phyloP scores from a whole-genome alignment of 2,329 filamentous ascomycete genomes.

The Ramichloridium luteum region DNA sequence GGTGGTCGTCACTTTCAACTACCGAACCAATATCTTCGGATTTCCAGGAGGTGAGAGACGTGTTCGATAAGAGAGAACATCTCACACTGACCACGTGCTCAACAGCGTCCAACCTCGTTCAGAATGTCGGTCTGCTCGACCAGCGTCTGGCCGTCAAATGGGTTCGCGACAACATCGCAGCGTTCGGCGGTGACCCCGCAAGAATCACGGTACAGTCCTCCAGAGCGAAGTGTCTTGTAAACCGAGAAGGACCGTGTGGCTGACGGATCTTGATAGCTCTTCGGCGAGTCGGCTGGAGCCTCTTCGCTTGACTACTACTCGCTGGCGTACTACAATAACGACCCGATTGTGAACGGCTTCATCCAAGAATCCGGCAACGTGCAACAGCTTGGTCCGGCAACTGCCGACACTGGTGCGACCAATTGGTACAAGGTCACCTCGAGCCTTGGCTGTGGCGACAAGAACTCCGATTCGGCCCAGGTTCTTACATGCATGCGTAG shows the following conservation, averaged over 20 bases:
- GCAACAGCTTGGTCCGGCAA: conserved; percentile 5
- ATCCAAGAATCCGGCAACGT: conserved; percentile 27
- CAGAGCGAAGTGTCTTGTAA: too few relatives aligned
- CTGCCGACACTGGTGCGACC: conserved; percentile 18
- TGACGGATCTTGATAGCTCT: too few relatives aligned
- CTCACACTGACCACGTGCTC: too few relatives aligned
- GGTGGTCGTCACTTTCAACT: conserved; percentile 33
- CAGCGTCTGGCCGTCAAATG: conserved; percentile 43
- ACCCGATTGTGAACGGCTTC: conserved; percentile 28
- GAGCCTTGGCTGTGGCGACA: conserved; percentile 25
- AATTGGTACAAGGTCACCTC: conserved; percentile 18
- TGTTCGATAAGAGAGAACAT: too few relatives aligned
- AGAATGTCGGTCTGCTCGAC: conserved; percentile 42
- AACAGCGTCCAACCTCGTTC: too few relatives aligned
- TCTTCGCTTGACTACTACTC: conserved; percentile 21
- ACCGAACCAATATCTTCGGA: conserved; percentile 33
- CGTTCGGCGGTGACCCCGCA: conserved; percentile 36
- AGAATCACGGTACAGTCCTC: conserved; percentile 26
- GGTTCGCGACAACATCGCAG: conserved; percentile 38
- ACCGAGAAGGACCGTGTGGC: too few relatives aligned
- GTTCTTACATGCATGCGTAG: conserved; percentile 11
- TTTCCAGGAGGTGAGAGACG: conserved; percentile 23
- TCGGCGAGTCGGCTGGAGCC: conserved; percentile 20
- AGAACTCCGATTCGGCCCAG: conserved; percentile 30
- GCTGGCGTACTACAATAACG: conserved; percentile 23